Conservation (phyloP, 495 filamentous ascomycete genomes). For the Lasiosphaeria ovina region DNA sequence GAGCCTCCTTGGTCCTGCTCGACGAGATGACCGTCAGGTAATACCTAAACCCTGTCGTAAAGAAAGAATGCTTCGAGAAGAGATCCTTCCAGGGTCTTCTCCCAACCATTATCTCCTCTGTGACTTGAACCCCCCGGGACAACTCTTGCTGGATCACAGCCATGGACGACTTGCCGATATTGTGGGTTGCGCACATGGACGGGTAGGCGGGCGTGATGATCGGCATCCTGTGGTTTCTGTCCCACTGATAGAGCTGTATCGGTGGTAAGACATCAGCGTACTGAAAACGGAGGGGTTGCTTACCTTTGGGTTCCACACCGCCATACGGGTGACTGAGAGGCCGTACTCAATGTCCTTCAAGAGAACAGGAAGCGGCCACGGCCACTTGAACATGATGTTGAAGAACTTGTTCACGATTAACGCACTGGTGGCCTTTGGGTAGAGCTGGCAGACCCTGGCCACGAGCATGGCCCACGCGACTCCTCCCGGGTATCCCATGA, state of each 20-base stretch:
- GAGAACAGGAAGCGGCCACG: slow-evolving; percentile 88
- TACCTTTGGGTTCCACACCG: slow-evolving; percentile 94
- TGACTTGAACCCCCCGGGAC: slow-evolving; percentile 70
- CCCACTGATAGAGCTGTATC: slow-evolving; percentile 70
- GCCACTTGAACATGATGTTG: slow-evolving; percentile 83
- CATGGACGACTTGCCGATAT: slow-evolving; percentile 83
- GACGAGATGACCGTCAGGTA: slow-evolving; percentile 88
- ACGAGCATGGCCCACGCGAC: slow-evolving; percentile 98
- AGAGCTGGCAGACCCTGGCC: slow-evolving; percentile 93
- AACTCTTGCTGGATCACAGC: slow-evolving; percentile 79
- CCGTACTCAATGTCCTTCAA: slow-evolving; percentile 87
- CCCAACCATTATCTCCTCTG: slow-evolving; percentile 74
- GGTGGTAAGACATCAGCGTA: slow-evolving; percentile 35
- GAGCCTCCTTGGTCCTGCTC: slow-evolving; percentile 79
- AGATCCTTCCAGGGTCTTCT: slow-evolving; percentile 78
- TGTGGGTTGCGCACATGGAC: slow-evolving; percentile 95
- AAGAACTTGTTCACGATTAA: slow-evolving; percentile 92
- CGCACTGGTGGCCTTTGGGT: slow-evolving; percentile 84
- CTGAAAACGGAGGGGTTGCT: slow-evolving; percentile 17
- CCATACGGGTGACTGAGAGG: slow-evolving; percentile 60
- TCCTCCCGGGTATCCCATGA: slow-evolving; percentile 93
- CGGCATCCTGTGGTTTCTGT: slow-evolving; percentile 87
- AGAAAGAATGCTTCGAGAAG: slow-evolving; percentile 86
- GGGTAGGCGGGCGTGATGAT: slow-evolving; percentile 96
- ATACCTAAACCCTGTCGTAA: slow-evolving; percentile 88